Base-by-base conservation (phyloP, 257 asterid genomes). In the Petrea volubilis region DNA sequence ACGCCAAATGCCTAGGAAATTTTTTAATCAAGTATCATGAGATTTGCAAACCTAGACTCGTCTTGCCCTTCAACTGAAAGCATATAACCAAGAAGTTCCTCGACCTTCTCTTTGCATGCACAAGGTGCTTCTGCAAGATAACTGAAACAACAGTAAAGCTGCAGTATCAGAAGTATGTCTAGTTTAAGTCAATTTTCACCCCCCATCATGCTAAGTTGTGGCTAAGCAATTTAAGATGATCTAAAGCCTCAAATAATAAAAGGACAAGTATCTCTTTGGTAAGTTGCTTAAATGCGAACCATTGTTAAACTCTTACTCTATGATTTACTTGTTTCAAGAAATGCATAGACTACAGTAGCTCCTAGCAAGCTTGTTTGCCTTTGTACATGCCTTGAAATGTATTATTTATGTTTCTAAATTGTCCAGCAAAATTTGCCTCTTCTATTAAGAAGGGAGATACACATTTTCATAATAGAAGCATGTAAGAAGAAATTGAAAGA, bases 71-170 rank as follows among this genome's bases (percentile, higher is more conserved):
- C 91, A 56, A 94, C 81, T 46, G 88, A 86, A 70, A 94, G 85
- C 97, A 94, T 84, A 78, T 81, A 94, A 55, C 81, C 82, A 27
- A 91, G 86, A 79, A 94, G 96, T 65, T 78, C 86, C 72, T 71
- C 51, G 51, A 94, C 86, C 84, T 88, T 88, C 77, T 88, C 93
- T 71, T 73, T 67, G 82, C 95, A 84, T 73, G 97, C 97, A 69
- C 64, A 28, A 49, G 99, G 98, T 15, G 92, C 85, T 80, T 91
- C 96, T 67, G 99, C 97, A 60, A 94, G 98, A 86, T 90, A 94
- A 75, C 98, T 90, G 86, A 64, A 61, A 70, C 49, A 70, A 72
- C 60, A 80, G 57, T 24, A 74, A 43, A 69, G 23, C 17, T 60
- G 53, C 47, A 65, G 52, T 63, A 63, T 82, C 63, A 65, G 52